phyloP scores from a whole-genome alignment of 352 stramenopile species.

The Pythium aphanidermatum region DNA sequence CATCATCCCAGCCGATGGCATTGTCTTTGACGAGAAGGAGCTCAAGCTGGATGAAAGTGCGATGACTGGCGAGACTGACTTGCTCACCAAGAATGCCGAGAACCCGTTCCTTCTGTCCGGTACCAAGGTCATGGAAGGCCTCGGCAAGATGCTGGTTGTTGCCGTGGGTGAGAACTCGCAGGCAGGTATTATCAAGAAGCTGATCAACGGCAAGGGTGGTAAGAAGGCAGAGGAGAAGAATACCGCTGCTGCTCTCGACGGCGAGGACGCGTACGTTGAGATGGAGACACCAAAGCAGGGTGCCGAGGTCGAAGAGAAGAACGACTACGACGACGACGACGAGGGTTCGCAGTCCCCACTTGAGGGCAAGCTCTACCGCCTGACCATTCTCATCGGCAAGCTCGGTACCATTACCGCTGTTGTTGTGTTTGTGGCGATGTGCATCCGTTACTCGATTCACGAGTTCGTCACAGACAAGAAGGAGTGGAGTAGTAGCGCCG shows the following conservation, averaged over 20 bases:
- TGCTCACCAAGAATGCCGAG: conserved; percentile 77
- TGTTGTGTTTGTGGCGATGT: conserved; percentile 78
- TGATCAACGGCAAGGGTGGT: conserved; percentile 64
- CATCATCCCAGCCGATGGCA: conserved; percentile 85
- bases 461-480: no score
- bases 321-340: conserved; percentile 56
- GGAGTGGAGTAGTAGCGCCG: neutral
- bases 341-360: conserved; percentile 61
- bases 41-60: conserved; percentile 89
- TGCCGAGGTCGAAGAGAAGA: conserved; percentile 77
- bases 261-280: conserved; percentile 13
- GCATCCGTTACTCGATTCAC: conserved; percentile 56
- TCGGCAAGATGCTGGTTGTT: conserved; percentile 90
- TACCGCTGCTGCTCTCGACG: conserved; percentile 41
- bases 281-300: conserved; percentile 57
- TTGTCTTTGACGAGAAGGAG: conserved; percentile 86
- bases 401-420: conserved; percentile 64
- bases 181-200: conserved; percentile 90
- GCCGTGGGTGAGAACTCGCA: conserved; percentile 92
- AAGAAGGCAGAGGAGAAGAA: conserved; percentile 60
- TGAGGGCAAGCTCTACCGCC: conserved; percentile 76
- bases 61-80: conserved; percentile 90
- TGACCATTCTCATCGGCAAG: conserved; percentile 84
- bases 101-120: conserved; percentile 93
- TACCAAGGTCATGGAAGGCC: conserved; percentile 91